Percentiles rank a stretch among this genome's conserved stretches.
These are phyloP conservation scores for Nicotiana paniculata DNA, from an alignment of 257 asterid genomes.

Conservation along the genomic window DNA sequence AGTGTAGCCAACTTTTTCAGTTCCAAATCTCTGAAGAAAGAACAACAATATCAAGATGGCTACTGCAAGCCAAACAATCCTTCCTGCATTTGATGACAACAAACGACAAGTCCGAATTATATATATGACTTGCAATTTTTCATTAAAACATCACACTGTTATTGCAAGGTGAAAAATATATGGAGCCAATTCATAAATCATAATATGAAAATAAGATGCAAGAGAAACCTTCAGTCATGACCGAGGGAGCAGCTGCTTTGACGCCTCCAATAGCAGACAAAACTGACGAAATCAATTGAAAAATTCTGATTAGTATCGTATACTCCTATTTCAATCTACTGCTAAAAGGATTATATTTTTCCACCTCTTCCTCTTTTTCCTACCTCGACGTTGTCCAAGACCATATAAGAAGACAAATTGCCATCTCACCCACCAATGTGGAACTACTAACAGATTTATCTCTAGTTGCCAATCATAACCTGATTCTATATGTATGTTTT, in stretches of 20 bases:
- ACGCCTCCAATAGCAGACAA: neutral
- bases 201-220: neutral
- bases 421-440: no score
- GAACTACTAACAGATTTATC: no score
- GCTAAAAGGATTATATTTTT: neutral
- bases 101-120: neutral
- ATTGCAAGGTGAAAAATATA: neutral
- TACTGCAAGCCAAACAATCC: slow-evolving; percentile 38
- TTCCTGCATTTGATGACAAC: slow-evolving; percentile 27
- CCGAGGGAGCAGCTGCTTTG: neutral
- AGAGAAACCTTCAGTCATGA: neutral
- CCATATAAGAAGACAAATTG: no score
- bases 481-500: no score
- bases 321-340: neutral
- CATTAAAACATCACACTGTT: no score
- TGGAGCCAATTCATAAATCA: no score
- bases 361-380: no score
- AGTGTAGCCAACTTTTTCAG: slow-evolving; percentile 60
- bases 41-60: slow-evolving; percentile 46
- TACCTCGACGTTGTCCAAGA: no score
- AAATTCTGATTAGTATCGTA: neutral
- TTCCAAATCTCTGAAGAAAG: slow-evolving; percentile 60
- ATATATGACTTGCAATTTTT: no score
- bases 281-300: neutral
- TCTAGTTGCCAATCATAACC: no score